Evolutionary conservation across 768 basidiomycete species (phyloP).

Genomic region (Favolaschia claudopus): DNA sequence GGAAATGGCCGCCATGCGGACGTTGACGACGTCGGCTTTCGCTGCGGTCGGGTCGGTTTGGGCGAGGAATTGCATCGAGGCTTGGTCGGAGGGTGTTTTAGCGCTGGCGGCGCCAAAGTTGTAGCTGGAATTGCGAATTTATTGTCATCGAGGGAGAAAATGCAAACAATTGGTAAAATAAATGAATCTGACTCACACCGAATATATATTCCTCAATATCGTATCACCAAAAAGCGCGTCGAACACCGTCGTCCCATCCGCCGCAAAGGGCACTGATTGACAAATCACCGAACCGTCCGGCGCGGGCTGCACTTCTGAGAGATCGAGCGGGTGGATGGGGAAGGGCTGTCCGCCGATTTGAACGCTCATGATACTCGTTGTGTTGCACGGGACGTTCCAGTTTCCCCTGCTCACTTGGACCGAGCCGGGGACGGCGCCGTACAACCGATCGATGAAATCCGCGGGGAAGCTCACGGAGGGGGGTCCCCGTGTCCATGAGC

Average conservation of each 20-base stretch:
- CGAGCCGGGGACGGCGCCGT: no score
- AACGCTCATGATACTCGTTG: no score
- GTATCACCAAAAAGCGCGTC: not conserved
- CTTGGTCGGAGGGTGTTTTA: not conserved
- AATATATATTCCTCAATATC: not conserved
- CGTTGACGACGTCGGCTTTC: not conserved
- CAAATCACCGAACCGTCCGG: not conserved
- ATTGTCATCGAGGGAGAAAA: not conserved
- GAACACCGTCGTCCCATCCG: not conserved
- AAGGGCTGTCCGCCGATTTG: no score
- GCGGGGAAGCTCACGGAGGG: no score
- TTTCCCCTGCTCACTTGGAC: no score
- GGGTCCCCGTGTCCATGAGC: no score
- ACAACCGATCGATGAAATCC: no score
- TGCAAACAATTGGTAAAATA: not conserved
- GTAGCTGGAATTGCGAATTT: not conserved
- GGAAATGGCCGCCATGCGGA: not conserved
- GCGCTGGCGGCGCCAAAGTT: not conserved
- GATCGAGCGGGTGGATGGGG: conserved; percentile 3
- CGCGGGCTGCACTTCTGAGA: no score
- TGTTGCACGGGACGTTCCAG: no score
- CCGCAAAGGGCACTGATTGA: not conserved
- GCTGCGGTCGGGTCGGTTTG: not conserved
- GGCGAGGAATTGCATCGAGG: not conserved
- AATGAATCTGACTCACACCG: not conserved